Evolutionary conservation across 495 filamentous ascomycete genomes (phyloP), one percentile per base, ranked within the genome.

Genomic region (Trichoderma erinaceum): DNA sequence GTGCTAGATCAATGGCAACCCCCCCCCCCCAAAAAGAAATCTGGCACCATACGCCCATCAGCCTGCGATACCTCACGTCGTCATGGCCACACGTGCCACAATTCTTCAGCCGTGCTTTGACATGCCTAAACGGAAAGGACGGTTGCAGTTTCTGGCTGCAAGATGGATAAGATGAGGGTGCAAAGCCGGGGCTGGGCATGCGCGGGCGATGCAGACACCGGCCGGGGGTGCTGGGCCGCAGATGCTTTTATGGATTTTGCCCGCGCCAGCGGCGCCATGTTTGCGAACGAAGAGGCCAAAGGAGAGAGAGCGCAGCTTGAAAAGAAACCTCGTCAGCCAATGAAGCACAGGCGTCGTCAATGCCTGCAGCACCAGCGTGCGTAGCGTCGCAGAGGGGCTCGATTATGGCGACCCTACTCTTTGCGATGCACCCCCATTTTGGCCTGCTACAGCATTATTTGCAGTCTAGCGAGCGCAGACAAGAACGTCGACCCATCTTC

Each of bases 201-300:
- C 16, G 56, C 16, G 56, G 25, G 10, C 16, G 52, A 29, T 61
- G 56, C 56, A 61, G 56, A 27, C 25, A 61, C 23, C 1, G 29
- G 13, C 56, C 56, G 56, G 56, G 56, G 23, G 56, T 18, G 25
- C 56, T 61, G 56, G 56, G 27, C 56, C 56, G 56, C 27, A 61
- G 56, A 32, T 61, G 27, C 12, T 16, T 61, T n/a, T 52, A 52
- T 52, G 48, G 48, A 52, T 21, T 61, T 61, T 61, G 23, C 27
- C 56, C 23, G 56, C 56, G 56, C 56, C 56, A 61, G 56, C 56
- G 56, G 56, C 56, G 56, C 56, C 56, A 61, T 61, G 56, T 35
- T 61, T 7, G 29, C 35, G 25, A 61, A 61, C 13, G 3, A 11
- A 61, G n/a, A 15, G 56, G 3, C 27, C 25, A 61, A 29, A 61